phyloP scores from a whole-genome alignment of 257 asterid genomes.

The Misopates orontium region DNA sequence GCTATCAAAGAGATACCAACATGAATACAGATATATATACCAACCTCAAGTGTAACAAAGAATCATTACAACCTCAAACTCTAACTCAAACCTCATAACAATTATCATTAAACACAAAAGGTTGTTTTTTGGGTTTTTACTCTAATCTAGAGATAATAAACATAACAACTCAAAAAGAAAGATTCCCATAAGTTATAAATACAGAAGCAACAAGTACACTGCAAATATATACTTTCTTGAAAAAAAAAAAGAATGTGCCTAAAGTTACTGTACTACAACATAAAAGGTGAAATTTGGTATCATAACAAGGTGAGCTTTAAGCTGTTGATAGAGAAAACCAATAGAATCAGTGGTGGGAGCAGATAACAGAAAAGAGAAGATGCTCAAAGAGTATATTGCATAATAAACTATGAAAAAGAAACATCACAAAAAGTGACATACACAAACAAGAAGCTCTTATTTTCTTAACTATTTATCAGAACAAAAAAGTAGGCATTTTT shows the following conservation, averaged over 20 bases:
- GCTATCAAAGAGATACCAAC: neutral
- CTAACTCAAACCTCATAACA: conserved; percentile 9
- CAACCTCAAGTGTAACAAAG: conserved; percentile 17
- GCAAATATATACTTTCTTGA: too few relatives aligned
- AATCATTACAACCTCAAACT: conserved; percentile 6
- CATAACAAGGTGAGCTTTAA: neutral
- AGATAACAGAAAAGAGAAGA: neutral
- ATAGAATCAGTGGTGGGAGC: too few relatives aligned
- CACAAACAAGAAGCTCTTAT: neutral
- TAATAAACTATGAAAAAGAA: neutral
- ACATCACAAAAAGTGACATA: conserved; percentile 18
- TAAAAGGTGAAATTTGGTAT: conserved; percentile 13
- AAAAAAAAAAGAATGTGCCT: too few relatives aligned
- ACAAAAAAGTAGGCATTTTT: neutral
- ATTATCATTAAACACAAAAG: neutral
- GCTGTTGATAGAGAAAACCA: neutral
- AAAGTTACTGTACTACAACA: neutral
- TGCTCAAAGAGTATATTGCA: neutral
- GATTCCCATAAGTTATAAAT: conserved; percentile 15
- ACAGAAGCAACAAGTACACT: conserved; percentile 13
- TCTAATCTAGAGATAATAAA: neutral
- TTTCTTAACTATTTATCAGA: neutral
- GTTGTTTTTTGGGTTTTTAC: neutral
- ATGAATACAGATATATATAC: neutral
- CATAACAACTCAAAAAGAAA: neutral